phyloP scores from a whole-genome alignment of 768 basidiomycete genomes.

The Boletus coccyginus region DNA sequence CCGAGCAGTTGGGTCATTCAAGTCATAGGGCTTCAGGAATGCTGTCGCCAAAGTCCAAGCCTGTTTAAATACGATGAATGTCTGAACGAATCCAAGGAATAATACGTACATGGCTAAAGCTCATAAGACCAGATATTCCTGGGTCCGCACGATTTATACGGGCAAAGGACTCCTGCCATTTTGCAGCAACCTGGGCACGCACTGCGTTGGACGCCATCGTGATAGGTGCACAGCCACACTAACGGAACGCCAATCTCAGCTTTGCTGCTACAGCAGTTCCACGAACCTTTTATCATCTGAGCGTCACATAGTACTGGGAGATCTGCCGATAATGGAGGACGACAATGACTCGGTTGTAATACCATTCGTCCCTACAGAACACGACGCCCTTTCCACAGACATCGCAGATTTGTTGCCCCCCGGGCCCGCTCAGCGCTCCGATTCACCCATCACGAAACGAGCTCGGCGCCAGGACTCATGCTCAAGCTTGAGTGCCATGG shows the following conservation, averaged over 20 bases:
- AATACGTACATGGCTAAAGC: constrained; percentile 54
- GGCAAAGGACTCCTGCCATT: constrained; percentile 72
- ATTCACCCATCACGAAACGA: constrained; percentile 10
- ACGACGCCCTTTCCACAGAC: constrained; percentile 11
- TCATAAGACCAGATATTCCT: constrained; percentile 63
- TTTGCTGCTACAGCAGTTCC: background rate
- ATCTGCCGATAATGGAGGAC: constrained; percentile 14
- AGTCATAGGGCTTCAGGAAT: constrained; percentile 55
- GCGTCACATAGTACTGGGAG: background rate
- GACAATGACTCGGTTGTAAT: background rate
- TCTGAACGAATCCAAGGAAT: background rate
- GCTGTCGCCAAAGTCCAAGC: constrained; percentile 58
- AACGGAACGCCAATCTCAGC: no score
- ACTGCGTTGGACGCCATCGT: constrained; percentile 62
- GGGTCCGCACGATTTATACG: constrained; percentile 56
- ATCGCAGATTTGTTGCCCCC: background rate
- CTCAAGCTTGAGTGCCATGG: background rate
- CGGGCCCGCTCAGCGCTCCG: constrained; percentile 6
- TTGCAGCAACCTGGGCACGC: constrained; percentile 61
- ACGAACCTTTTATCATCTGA: background rate
- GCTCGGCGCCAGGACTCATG: constrained; percentile 6
- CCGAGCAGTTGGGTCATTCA: constrained; percentile 37
- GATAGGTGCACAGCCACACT: constrained; percentile 21
- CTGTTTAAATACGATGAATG: constrained; percentile 32
- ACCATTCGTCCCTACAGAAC: constrained; percentile 22